Evolutionary conservation across 2,329 filamentous ascomycete genomes (phyloP).

Genomic region (Calonectria fujianensis): DNA sequence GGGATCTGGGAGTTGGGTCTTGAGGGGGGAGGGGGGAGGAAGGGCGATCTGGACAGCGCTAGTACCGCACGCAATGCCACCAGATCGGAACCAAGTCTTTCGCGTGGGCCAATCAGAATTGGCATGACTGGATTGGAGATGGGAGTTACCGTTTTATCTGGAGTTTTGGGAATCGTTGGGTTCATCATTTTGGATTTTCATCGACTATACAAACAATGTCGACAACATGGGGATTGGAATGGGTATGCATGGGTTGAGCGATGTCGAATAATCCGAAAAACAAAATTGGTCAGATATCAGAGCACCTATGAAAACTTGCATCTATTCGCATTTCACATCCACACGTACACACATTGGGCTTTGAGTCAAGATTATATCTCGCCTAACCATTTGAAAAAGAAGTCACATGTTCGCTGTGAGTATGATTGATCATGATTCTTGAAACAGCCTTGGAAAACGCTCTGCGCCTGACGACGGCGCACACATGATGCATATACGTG

Average conservation of each 20-base stretch:
- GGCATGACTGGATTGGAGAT: neutral
- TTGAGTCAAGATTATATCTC: neutral
- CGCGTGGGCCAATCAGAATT: neutral
- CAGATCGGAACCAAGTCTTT: neutral
- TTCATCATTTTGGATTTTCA: conserved; percentile 32
- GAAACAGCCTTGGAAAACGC: conserved; percentile 20
- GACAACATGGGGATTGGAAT: conserved; percentile 30
- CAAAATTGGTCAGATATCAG: conserved; percentile 39
- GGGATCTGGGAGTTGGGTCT: neutral
- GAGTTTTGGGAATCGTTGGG: conserved; percentile 45
- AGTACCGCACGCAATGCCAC: neutral
- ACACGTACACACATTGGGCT: neutral
- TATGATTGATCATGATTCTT: conserved; percentile 17
- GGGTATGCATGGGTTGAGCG: conserved; percentile 37
- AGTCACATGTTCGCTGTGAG: neutral
- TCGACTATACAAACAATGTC: conserved; percentile 27
- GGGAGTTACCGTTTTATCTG: conserved; percentile 30
- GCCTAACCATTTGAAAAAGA: neutral
- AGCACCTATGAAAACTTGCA: conserved; percentile 17
- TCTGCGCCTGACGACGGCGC: conserved; percentile 13
- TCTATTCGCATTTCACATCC: conserved; percentile 11
- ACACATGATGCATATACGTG: conserved; percentile 29
- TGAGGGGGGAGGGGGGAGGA: neutral
- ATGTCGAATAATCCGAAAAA: conserved; percentile 35
- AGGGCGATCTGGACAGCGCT: conserved; percentile 3